Conservation (phyloP, 2,329 filamentous ascomycete genomes). For the Stagonosporopsis rhizophila region DNA sequence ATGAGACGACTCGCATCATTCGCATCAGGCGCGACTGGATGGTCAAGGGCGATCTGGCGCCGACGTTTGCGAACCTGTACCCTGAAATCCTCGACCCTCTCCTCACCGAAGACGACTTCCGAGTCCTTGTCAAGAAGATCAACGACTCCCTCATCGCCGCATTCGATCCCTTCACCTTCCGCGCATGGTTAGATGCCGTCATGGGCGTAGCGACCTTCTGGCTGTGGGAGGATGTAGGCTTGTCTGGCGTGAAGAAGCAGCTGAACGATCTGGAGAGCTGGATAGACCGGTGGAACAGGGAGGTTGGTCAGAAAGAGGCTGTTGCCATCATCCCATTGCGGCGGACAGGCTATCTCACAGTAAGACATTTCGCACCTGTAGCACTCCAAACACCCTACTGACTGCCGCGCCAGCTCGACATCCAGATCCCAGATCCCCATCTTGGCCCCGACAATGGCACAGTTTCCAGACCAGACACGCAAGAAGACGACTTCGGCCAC, state of each 20-base stretch:
- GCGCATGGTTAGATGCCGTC: conserved; percentile 80
- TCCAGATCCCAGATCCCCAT: conserved; percentile 81
- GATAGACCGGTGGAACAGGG: conserved; percentile 85
- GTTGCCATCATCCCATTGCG: conserved; percentile 81
- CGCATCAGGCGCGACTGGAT: conserved; percentile 93
- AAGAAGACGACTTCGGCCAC: conserved; percentile 31
- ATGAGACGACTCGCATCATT: conserved; percentile 83
- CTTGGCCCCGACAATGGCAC: conserved; percentile 55
- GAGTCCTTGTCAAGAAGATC: conserved; percentile 78
- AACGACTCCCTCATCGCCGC: conserved; percentile 79
- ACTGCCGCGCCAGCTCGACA: conserved; percentile 66
- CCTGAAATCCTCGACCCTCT: conserved; percentile 93
- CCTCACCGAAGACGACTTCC: conserved; percentile 85
- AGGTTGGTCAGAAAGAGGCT: conserved; percentile 64
- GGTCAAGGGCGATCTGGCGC: conserved; percentile 84
- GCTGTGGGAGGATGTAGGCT: conserved; percentile 90
- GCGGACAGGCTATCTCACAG: conserved; percentile 86
- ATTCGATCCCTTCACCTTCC: conserved; percentile 77
- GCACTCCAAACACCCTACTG: neutral
- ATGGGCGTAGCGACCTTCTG: conserved; percentile 87
- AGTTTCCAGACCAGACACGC: conserved; percentile 34
- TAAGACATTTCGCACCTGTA: conserved; percentile 51
- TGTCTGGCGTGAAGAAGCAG: conserved; percentile 76
- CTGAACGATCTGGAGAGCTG: conserved; percentile 76
- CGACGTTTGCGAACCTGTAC: conserved; percentile 93